Conservation (phyloP, 441 rosid genomes). For the Dalechampia spathulata region DNA sequence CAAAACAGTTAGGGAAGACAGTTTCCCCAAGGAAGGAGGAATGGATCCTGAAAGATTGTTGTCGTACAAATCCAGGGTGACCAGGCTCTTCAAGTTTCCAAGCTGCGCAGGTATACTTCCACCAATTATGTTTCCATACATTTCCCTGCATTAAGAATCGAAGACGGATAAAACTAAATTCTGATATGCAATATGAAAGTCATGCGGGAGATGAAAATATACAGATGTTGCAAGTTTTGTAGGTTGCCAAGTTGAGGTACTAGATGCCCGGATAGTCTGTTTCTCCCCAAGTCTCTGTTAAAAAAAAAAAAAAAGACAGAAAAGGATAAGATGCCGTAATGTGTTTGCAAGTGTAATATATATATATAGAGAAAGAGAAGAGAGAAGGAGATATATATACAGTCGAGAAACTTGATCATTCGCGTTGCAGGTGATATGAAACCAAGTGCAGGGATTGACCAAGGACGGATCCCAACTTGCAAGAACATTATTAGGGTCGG, state of each 20-base stretch:
- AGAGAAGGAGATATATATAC: background rate
- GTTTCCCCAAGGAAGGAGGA: background rate
- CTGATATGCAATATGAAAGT: background rate
- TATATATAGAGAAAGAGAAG: background rate
- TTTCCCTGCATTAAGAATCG: background rate
- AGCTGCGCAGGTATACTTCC: background rate
- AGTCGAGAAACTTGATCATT: conserved; percentile 23
- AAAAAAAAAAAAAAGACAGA: no score
- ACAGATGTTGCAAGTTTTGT: background rate
- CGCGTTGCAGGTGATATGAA: conserved; percentile 64
- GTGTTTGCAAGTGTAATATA: no score
- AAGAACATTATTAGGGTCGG: conserved; percentile 63
- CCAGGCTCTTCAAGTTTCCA: background rate
- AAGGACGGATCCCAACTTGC: conserved; percentile 82
- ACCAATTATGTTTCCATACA: background rate
- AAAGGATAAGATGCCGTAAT: no score
- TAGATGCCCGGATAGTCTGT: background rate
- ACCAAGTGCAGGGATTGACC: conserved; percentile 68
- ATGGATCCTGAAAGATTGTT: background rate
- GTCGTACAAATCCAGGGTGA: background rate
- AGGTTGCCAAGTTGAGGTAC: background rate
- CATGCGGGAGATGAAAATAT: background rate
- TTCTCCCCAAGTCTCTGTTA: background rate
- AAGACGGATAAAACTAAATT: no score
- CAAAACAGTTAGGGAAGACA: background rate